These are phyloP conservation scores for Boletellus deceptivus DNA, from an alignment of 1,284 basidiomycete species.

Conservation along the genomic window DNA sequence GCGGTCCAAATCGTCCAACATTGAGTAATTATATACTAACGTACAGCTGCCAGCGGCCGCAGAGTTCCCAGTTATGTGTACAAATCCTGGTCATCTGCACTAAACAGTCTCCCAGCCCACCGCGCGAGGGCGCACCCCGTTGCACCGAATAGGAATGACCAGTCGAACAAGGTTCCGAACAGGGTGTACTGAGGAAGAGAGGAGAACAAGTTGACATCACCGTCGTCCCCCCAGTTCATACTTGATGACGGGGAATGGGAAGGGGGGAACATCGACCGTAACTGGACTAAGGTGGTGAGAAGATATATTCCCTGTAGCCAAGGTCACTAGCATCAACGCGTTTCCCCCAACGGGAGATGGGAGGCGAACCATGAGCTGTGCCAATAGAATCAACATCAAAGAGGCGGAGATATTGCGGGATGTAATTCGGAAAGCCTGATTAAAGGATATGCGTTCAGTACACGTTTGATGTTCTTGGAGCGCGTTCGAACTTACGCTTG, in stretches of 20 bases:
- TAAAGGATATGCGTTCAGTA: neutral
- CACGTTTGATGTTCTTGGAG: slow-evolving; percentile 1
- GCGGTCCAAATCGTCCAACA: neutral
- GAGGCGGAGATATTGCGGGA: slow-evolving; percentile 67
- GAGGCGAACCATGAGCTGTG: slow-evolving; percentile 70
- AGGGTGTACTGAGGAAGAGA: slow-evolving; percentile 71
- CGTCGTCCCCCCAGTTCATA: slow-evolving; percentile 12
- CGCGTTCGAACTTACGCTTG: slow-evolving; percentile 44
- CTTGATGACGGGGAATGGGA: slow-evolving; percentile 22
- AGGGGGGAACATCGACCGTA: slow-evolving; percentile 72
- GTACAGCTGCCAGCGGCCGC: slow-evolving; percentile 9
- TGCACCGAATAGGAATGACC: slow-evolving; percentile 61
- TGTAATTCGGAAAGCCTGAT: slow-evolving; percentile 59
- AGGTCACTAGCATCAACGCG: neutral
- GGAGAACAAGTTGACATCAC: slow-evolving; percentile 59
- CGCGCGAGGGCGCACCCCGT: slow-evolving; percentile 42
- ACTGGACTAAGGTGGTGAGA: slow-evolving; percentile 72
- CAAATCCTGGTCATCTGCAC: slow-evolving; percentile 19
- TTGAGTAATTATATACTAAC: neutral
- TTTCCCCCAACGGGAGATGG: slow-evolving; percentile 7
- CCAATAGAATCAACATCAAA: slow-evolving; percentile 67
- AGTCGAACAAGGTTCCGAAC: slow-evolving; percentile 72
- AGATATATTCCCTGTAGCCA: slow-evolving; percentile 67
- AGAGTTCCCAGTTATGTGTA: slow-evolving; percentile 3
- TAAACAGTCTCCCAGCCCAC: slow-evolving; percentile 44